Base-by-base conservation (phyloP, 169 alveolate species). In the Plasmodium gallinaceum region DNA sequence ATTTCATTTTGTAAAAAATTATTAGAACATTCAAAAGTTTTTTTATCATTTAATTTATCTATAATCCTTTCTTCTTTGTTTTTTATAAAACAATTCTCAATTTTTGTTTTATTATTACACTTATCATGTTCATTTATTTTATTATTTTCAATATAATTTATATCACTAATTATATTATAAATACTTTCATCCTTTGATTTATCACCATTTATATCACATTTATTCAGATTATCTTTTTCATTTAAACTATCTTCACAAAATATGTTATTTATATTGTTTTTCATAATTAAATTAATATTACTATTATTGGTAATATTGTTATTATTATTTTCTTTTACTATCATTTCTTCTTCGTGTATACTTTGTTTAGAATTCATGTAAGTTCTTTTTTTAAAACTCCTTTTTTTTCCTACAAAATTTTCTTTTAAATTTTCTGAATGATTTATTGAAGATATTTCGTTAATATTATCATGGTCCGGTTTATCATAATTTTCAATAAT, bases 351-450 rank as follows among this genome's bases (percentile, higher is more conserved):
- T 26, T 45, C 37, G 48, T 60, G 58, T 74, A 58, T 74, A 65
- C 73, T 60, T 42, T 60, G 62, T 37, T 74, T 74, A 32, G 37
- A 43, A 20, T 74, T 7, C 76, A 78, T 48, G 9, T 78, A 64
- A 8, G 78, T 65, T 32, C 58, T 58, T 12, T n/a, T 65, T 45
- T n/a, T 62, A 69, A 9, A 20, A 24, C 32, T n/a, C 7, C 46
- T 18, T 64, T 32, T 32, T 2, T 32, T 32, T 32, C 4, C 39
- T 32, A 42, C 58, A 65, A 22, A 37, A 22, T 18, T 7, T 16
- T 24, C 39, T 6, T 22, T n/a, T 54, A 14, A 1, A 1, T 43
- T 24, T 22, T 68, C 42, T 26, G 32, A 18, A 5, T 18, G 42
- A 12, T 62, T 66, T 43, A 20, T 66, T 5, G 42, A 0, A 22